Conservation (phyloP, 2,329 filamentous ascomycete genomes). For the Monosporascus cannonballus region DNA sequence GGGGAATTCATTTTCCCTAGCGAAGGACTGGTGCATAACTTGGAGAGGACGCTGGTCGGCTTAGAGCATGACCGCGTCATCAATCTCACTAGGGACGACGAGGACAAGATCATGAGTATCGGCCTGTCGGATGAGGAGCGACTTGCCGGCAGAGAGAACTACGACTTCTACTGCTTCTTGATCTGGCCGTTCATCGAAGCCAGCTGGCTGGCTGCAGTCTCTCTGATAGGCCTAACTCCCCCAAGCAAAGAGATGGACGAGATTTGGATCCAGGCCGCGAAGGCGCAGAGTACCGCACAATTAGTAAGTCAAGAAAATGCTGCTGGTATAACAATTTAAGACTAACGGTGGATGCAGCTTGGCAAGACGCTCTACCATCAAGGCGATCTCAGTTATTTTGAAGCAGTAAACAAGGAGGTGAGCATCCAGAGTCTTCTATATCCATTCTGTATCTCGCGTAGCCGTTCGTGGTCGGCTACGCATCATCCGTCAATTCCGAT, state of each 20-base stretch:
- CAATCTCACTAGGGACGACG: conserved; percentile 51
- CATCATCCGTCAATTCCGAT: too few relatives aligned
- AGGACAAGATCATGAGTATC: conserved; percentile 55
- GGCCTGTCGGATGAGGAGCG: conserved; percentile 74
- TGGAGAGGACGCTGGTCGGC: conserved; percentile 71
- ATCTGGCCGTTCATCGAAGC: conserved; percentile 98
- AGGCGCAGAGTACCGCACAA: conserved; percentile 76
- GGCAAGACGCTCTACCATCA: conserved; percentile 98
- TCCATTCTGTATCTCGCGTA: background rate
- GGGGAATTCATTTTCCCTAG: conserved; percentile 96
- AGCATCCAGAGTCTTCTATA: background rate
- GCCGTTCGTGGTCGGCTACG: too few relatives aligned
- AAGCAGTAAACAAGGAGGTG: conserved; percentile 90
- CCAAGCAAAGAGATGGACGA: conserved; percentile 54
- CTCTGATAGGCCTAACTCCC: conserved; percentile 78
- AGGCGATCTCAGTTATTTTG: conserved; percentile 93
- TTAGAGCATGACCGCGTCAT: conserved; percentile 78
- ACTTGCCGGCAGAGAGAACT: conserved; percentile 80
- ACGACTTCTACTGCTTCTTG: conserved; percentile 97
- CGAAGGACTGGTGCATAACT: conserved; percentile 72
- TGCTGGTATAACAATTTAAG: background rate
- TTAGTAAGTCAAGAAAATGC: conserved; percentile 46
- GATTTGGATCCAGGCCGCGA: conserved; percentile 71
- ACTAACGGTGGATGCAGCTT: conserved; percentile 44
- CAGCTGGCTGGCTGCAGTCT: conserved; percentile 84